A percentile compares a stretch with the other conserved stretches of the same genome.
Conservation (phyloP, 2,329 filamentous ascomycete species). For the Aureobasidium namibiae region DNA sequence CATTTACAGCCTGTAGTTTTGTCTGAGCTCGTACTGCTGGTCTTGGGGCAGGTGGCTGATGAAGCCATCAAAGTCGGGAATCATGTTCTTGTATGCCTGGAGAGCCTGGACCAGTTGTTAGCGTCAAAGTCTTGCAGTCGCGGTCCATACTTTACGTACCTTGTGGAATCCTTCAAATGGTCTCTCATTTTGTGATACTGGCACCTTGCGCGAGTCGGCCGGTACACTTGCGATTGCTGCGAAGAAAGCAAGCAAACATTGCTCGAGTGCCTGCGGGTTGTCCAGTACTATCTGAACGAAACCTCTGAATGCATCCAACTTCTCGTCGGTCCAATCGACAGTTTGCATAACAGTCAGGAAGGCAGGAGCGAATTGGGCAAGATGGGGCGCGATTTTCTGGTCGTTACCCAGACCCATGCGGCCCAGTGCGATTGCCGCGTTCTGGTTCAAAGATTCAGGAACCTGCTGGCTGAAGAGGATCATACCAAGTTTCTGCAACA, state of each 20-base stretch:
- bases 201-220: conserved; percentile 38
- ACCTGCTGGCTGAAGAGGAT: conserved; percentile 82
- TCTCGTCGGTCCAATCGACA: conserved; percentile 84
- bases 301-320: conserved; percentile 84
- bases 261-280: conserved; percentile 90
- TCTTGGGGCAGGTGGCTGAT: conserved; percentile 37
- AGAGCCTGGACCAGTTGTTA: conserved; percentile 29
- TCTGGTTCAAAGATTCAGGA: conserved; percentile 81
- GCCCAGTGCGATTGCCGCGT: conserved; percentile 87
- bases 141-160: conserved; percentile 47
- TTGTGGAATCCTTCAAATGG: conserved; percentile 66
- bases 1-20: conserved; percentile 33
- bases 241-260: conserved; percentile 74
- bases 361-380: conserved; percentile 70
- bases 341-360: conserved; percentile 78
- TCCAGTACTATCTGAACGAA: conserved; percentile 77
- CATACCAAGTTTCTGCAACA: conserved; percentile 68
- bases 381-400: conserved; percentile 66
- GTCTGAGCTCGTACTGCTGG: conserved; percentile 35
- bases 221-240: conserved; percentile 64
- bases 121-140: not conserved
- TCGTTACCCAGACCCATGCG: conserved; percentile 74
- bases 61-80: conserved; percentile 46
- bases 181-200: conserved; percentile 52
- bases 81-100: conserved; percentile 46